Evolutionary conservation across 352 stramenopile species (phyloP).

Genomic region (Phytophthora pseudosyringae): DNA sequence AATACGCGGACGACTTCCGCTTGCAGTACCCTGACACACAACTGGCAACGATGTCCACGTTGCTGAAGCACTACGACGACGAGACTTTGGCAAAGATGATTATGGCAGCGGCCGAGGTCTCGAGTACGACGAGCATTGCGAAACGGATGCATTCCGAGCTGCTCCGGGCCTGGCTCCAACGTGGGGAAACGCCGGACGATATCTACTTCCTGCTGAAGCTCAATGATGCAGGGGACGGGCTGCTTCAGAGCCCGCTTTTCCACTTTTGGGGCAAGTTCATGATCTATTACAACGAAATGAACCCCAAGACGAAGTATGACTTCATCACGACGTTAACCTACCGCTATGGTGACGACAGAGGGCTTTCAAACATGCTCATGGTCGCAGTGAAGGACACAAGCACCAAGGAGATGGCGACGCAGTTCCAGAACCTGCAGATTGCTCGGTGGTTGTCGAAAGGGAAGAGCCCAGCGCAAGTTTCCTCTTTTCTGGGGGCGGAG

Average conservation of each 20-base stretch:
- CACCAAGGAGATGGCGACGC: conserved; percentile 1
- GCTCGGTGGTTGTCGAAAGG: neutral
- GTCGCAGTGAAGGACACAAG: neutral
- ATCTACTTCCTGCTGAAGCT: conserved; percentile 3
- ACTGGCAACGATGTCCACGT: neutral
- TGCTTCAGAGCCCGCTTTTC: conserved; percentile 1
- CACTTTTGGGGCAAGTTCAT: conserved; percentile 11
- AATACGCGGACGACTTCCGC: conserved; percentile 16
- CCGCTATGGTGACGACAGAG: neutral
- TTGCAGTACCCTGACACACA: neutral
- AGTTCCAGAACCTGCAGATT: neutral
- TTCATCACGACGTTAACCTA: neutral
- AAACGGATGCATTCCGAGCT: conserved; percentile 6
- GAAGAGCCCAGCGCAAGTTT: neutral
- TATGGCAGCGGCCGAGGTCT: neutral
- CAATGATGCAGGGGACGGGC: neutral
- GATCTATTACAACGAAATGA: conserved; percentile 2
- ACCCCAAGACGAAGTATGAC: neutral
- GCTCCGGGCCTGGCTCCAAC: neutral
- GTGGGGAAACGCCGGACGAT: neutral
- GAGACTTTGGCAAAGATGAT: conserved; percentile 10
- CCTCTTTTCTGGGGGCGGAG: neutral
- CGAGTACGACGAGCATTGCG: neutral
- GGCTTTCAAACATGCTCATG: conserved; percentile 1
- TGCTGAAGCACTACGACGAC: neutral